phyloP scores from a whole-genome alignment of 2,329 filamentous ascomycete species.

The Aureobasidium sp. region DNA sequence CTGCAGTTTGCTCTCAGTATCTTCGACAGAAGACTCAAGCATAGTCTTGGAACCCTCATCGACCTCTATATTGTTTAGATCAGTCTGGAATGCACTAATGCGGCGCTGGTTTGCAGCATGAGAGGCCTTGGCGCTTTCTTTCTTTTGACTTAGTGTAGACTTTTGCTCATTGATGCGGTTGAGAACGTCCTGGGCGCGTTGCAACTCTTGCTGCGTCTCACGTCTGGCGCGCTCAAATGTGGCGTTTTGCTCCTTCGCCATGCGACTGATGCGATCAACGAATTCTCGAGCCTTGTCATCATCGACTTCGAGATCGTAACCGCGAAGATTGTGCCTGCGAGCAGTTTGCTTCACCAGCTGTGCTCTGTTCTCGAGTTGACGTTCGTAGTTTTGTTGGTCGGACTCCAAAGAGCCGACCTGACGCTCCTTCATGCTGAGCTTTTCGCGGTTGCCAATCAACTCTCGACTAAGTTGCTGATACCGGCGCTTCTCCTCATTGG shows the following conservation, averaged over 20 bases:
- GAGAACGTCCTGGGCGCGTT: slow-evolving; percentile 61
- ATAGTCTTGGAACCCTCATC: slow-evolving; percentile 79
- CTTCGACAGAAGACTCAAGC: slow-evolving; percentile 63
- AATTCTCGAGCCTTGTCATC: slow-evolving; percentile 68
- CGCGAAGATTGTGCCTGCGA: slow-evolving; percentile 66
- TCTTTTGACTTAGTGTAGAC: slow-evolving; percentile 63
- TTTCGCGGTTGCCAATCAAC: slow-evolving; percentile 37
- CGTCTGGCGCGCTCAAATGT: slow-evolving; percentile 66
- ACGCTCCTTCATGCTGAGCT: slow-evolving; percentile 38
- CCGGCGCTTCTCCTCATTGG: slow-evolving; percentile 49
- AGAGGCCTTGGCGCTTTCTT: slow-evolving; percentile 62
- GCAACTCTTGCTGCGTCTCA: slow-evolving; percentile 65
- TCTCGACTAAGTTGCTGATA: slow-evolving; percentile 55
- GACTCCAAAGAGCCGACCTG: slow-evolving; percentile 74
- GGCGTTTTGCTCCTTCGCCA: slow-evolving; percentile 68
- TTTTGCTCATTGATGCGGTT: slow-evolving; percentile 67
- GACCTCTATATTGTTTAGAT: slow-evolving; percentile 63
- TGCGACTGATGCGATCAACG: slow-evolving; percentile 64
- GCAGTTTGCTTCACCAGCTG: slow-evolving; percentile 72
- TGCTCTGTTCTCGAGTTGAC: slow-evolving; percentile 63
- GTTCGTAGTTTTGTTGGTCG: slow-evolving; percentile 78
- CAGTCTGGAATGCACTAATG: slow-evolving; percentile 54
- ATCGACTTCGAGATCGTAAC: slow-evolving; percentile 70
- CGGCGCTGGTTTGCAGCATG: slow-evolving; percentile 67
- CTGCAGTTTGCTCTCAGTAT: slow-evolving; percentile 55